A percentile compares a stretch with the other conserved stretches of the same genome.
phyloP scores from a whole-genome alignment of 805 yeast genomes.

The Schwanniomyces pseudopolymorphus region DNA sequence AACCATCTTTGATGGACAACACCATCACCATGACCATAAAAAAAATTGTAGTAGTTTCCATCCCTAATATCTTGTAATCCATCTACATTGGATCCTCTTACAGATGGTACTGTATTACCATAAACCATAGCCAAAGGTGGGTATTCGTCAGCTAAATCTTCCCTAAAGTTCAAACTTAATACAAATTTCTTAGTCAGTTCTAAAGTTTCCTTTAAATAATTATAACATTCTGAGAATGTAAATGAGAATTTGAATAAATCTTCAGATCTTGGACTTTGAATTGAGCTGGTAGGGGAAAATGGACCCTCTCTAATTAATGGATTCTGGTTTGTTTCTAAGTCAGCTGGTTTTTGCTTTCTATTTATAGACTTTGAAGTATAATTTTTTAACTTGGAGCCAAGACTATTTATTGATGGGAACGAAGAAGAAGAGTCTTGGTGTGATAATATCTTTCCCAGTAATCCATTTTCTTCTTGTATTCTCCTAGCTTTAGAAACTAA shows the following conservation, averaged over 20 bases:
- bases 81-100: constrained; percentile 71
- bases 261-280: constrained; percentile 4
- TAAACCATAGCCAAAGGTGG: constrained; percentile 86
- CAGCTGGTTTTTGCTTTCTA: constrained; percentile 7
- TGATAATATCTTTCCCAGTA: not conserved
- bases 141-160: constrained; percentile 46
- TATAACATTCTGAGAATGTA: constrained; percentile 58
- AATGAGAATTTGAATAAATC: constrained; percentile 14
- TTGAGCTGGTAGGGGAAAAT: not conserved
- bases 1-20: constrained; percentile 82
- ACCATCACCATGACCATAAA: constrained; percentile 92
- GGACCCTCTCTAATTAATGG: not conserved
- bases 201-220: constrained; percentile 63
- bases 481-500: constrained; percentile 50
- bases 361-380: constrained; percentile 20
- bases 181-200: constrained; percentile 57
- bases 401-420: constrained; percentile 22
- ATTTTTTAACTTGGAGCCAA: constrained; percentile 27
- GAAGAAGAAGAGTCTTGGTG: constrained; percentile 9
- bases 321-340: not conserved
- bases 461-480: constrained; percentile 17
- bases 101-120: constrained; percentile 82
- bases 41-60: constrained; percentile 75
- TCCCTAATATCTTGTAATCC: constrained; percentile 60
- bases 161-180: constrained; percentile 53